These are phyloP conservation scores for Hyaloscypha finlandica DNA, from an alignment of 495 filamentous ascomycete species.

Conservation along the genomic window DNA sequence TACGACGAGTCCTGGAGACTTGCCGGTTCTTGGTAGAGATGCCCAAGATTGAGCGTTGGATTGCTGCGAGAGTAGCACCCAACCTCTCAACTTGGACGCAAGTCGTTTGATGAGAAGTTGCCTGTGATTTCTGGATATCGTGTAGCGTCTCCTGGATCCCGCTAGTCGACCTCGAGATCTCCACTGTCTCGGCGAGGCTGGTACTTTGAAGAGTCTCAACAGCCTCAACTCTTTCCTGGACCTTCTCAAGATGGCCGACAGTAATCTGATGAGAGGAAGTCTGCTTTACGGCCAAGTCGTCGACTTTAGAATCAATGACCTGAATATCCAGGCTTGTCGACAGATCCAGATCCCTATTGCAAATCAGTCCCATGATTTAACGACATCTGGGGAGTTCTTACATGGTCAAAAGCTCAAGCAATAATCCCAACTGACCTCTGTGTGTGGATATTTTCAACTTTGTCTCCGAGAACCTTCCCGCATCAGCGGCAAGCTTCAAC, in stretches of 20 bases:
- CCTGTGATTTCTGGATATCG: not conserved
- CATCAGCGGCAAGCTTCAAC: slow-evolving; percentile 1
- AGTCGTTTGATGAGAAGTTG: not conserved
- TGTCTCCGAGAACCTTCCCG: not conserved
- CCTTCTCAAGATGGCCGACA: not conserved
- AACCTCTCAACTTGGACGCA: not conserved
- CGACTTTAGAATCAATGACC: not conserved
- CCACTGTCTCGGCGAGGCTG: not conserved
- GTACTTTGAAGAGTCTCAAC: not conserved
- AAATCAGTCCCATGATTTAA: not conserved
- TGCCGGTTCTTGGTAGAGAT: not conserved
- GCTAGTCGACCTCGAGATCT: not conserved
- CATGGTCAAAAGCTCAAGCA: not conserved
- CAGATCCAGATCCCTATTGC: not conserved
- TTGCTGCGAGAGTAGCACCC: not conserved
- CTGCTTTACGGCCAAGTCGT: not conserved
- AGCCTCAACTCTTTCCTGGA: not conserved
- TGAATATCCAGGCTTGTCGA: not conserved
- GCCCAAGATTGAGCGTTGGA: not conserved
- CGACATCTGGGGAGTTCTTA: not conserved
- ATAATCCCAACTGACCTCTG: not conserved
- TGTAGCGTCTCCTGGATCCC: not conserved
- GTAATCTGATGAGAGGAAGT: not conserved
- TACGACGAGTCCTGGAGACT: not conserved
- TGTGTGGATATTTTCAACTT: not conserved